These are phyloP conservation scores for Trametes sanguinea DNA, from an alignment of 768 basidiomycete species.

Conservation along the genomic window DNA sequence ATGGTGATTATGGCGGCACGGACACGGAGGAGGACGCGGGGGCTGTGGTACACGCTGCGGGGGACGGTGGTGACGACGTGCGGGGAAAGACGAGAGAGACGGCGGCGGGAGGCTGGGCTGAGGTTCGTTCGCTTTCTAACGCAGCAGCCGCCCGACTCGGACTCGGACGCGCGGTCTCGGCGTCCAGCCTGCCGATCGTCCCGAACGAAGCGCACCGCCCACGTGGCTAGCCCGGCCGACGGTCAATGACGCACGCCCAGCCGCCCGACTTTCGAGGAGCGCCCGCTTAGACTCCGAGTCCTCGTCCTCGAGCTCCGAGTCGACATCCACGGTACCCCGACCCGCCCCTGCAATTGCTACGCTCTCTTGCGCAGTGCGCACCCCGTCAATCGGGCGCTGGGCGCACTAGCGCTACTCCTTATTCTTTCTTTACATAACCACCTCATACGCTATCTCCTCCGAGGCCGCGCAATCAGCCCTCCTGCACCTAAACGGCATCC, in stretches of 20 bases:
- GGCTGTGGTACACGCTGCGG: background rate
- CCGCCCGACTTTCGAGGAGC: constrained; percentile 12
- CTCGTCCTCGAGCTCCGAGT: background rate
- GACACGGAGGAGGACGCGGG: background rate
- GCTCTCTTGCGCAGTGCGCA: too few species aligned
- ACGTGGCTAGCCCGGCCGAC: constrained; percentile 7
- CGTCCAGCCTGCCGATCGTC: constrained; percentile 17
- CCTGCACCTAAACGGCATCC: background rate
- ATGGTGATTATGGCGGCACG: constrained; percentile 32
- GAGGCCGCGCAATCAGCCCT: constrained; percentile 15
- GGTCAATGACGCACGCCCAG: background rate
- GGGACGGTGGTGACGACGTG: background rate
- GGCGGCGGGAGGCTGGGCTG: background rate
- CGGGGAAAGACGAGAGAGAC: background rate
- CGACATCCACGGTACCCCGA: background rate
- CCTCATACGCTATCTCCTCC: constrained; percentile 1
- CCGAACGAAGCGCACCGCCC: constrained; percentile 4
- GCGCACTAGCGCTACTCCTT: background rate
- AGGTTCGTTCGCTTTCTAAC: constrained; percentile 23
- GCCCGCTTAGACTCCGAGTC: constrained; percentile 2
- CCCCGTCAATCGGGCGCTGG: background rate
- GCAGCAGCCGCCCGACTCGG: constrained; percentile 9
- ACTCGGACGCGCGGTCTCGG: constrained; percentile 13
- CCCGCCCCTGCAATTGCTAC: background rate
- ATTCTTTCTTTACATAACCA: background rate